Evolutionary conservation across 1,284 basidiomycete genomes (phyloP).

Genomic region (Leccinum angustisporum): DNA sequence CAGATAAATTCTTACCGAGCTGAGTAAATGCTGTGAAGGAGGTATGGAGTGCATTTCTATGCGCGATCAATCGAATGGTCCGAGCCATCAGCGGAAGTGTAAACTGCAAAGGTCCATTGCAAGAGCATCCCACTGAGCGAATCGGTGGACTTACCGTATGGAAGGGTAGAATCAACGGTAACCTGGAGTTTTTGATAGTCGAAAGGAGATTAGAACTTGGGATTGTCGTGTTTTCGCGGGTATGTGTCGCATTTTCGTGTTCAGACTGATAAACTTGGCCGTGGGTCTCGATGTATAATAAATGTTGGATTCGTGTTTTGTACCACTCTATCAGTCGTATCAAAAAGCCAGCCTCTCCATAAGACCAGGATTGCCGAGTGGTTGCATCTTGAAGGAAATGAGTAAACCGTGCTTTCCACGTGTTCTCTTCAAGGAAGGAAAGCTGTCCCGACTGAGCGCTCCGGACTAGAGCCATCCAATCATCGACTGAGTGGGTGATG

Average conservation of each 20-base stretch:
- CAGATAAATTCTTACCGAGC: constrained; percentile 20
- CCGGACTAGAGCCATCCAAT: constrained; percentile 49
- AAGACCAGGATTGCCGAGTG: constrained; percentile 25
- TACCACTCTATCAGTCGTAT: constrained; percentile 55
- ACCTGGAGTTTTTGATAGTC: constrained; percentile 37
- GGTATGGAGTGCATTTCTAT: constrained; percentile 56
- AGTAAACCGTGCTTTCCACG: constrained; percentile 42
- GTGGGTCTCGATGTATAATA: constrained; percentile 49
- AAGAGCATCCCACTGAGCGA: neutral
- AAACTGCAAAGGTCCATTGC: constrained; percentile 39
- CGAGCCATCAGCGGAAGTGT: constrained; percentile 53
- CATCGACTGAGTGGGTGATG: constrained; percentile 35
- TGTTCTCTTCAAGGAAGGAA: constrained; percentile 28
- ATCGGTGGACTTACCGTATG: constrained; percentile 42
- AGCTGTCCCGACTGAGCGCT: constrained; percentile 32
- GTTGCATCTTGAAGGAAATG: constrained; percentile 36
- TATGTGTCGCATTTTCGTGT: constrained; percentile 8
- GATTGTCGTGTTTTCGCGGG: constrained; percentile 24
- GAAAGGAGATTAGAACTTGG: constrained; percentile 36
- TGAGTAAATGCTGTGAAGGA: constrained; percentile 50
- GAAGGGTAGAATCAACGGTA: constrained; percentile 60
- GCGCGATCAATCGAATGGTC: constrained; percentile 54
- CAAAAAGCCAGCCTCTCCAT: constrained; percentile 54
- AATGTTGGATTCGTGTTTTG: constrained; percentile 47
- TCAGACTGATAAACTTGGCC: constrained; percentile 32